A percentile compares a stretch with the other conserved stretches of the same genome.
Conservation (phyloP, 73 alveolate genomes). For the Halteria grandinella region DNA sequence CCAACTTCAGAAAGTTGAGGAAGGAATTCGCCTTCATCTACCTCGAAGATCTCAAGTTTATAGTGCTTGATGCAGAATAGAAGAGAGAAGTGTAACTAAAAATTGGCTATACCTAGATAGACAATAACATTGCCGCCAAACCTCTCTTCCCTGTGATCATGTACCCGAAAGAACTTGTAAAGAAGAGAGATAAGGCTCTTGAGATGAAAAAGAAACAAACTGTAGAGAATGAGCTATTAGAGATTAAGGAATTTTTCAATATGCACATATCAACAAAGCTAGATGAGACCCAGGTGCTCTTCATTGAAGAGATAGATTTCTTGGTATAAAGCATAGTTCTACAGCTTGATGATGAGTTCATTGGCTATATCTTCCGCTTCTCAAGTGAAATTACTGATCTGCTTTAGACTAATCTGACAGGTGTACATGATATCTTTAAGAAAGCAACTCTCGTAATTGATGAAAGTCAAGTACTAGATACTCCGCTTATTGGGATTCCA, state of each 20-base stretch:
- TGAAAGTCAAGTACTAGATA: no score
- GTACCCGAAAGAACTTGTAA: conserved; percentile 37
- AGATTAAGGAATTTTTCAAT: conserved; percentile 45
- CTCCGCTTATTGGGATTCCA: no score
- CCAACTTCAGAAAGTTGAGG: conserved; percentile 16
- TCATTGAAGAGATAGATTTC: conserved; percentile 57
- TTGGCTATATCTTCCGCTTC: conserved; percentile 38
- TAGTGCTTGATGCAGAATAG: conserved; percentile 28
- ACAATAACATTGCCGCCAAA: conserved; percentile 57
- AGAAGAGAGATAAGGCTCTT: conserved; percentile 40
- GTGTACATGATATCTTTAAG: conserved; percentile 32
- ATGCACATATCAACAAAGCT: conserved; percentile 9
- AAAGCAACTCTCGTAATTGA: not conserved
- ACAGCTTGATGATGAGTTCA: conserved; percentile 62
- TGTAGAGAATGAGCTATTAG: not conserved
- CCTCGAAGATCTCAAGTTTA: conserved; percentile 19
- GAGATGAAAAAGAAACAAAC: conserved; percentile 7
- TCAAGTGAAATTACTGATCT: conserved; percentile 46
- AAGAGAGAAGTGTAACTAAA: conserved; percentile 34
- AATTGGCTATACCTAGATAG: conserved; percentile 55
- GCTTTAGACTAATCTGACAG: conserved; percentile 47
- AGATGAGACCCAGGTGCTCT: conserved; percentile 49
- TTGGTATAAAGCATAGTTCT: conserved; percentile 33
- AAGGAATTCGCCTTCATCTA: conserved; percentile 59
- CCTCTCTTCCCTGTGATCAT: conserved; percentile 64